Evolutionary conservation across 805 yeast genomes (phyloP).

Genomic region (Cyberlindnera japonica): DNA sequence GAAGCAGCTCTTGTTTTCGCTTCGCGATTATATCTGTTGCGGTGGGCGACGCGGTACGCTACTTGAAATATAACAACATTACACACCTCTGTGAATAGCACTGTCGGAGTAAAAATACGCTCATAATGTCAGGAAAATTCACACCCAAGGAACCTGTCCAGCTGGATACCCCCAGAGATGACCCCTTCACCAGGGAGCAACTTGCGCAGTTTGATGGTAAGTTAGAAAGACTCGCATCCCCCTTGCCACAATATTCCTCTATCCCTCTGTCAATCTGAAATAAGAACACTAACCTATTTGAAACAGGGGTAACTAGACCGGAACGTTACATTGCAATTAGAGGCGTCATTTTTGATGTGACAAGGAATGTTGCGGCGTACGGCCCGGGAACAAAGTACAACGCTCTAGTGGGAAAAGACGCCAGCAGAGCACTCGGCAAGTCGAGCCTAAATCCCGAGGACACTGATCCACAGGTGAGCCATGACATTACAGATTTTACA

Average conservation of each 20-base stretch:
- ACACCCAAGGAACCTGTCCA: slow-evolving; percentile 53
- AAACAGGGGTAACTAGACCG: slow-evolving; percentile 38
- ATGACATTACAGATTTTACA: slow-evolving; percentile 49
- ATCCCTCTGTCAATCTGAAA: too few relatives aligned
- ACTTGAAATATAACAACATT: too few relatives aligned
- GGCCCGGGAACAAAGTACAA: slow-evolving; percentile 77
- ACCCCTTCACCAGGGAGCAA: slow-evolving; percentile 39
- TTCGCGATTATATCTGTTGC: too few relatives aligned
- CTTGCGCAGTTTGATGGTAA: slow-evolving; percentile 45
- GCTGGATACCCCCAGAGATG: slow-evolving; percentile 48
- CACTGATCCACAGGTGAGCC: slow-evolving; percentile 38
- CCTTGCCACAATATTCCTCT: not conserved
- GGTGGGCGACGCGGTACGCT: too few relatives aligned
- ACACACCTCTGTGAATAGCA: too few relatives aligned
- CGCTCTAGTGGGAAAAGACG: slow-evolving; percentile 72
- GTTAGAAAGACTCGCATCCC: slow-evolving; percentile 10
- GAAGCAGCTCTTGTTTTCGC: too few relatives aligned
- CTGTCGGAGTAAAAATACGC: too few relatives aligned
- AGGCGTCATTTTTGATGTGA: slow-evolving; percentile 77
- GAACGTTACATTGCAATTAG: slow-evolving; percentile 70
- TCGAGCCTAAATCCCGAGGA: slow-evolving; percentile 57
- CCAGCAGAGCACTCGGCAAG: slow-evolving; percentile 71
- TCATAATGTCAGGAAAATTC: slow-evolving; percentile 31
- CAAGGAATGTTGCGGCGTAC: slow-evolving; percentile 58
- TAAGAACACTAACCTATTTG: too few relatives aligned